phyloP scores from a whole-genome alignment of 2,329 filamentous ascomycete genomes.

The Salinomyces thailandicus region DNA sequence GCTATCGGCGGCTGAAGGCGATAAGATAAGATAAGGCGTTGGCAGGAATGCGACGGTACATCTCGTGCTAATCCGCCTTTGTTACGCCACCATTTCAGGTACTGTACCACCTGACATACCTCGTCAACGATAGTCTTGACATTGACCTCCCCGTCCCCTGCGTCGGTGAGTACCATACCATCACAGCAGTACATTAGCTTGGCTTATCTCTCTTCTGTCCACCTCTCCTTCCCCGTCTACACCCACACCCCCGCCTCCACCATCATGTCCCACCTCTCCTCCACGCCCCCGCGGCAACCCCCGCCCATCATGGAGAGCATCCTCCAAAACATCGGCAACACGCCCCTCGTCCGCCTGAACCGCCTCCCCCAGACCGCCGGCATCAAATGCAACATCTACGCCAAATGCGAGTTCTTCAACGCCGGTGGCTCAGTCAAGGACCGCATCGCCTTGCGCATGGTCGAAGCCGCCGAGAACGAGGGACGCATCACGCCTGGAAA shows the following conservation, averaged over 20 bases:
- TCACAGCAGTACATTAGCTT: too few species aligned
- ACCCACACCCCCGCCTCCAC: neutral
- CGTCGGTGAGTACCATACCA: neutral
- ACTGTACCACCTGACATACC: too few species aligned
- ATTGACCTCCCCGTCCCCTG: too few species aligned
- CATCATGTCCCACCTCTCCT: conserved; percentile 27
- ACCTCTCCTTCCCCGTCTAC: neutral
- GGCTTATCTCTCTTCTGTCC: too few species aligned
- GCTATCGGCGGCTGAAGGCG: conserved; percentile 3
- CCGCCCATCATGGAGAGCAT: conserved; percentile 55
- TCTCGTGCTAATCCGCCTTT: too few species aligned
- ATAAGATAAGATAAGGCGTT: conserved; percentile 5
- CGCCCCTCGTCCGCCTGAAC: conserved; percentile 88
- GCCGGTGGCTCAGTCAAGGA: conserved; percentile 83
- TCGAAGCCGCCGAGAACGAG: conserved; percentile 83
- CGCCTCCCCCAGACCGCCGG: conserved; percentile 84
- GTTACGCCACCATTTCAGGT: too few species aligned
- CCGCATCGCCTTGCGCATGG: conserved; percentile 93
- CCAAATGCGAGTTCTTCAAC: conserved; percentile 32
- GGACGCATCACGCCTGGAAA: conserved; percentile 95
- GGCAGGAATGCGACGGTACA: too few species aligned
- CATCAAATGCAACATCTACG: conserved; percentile 55
- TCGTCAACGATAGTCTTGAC: too few species aligned
- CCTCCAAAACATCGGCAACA: conserved; percentile 85
- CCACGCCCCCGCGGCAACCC: conserved; percentile 39